A percentile compares a stretch with the other conserved stretches of the same genome.
These are phyloP conservation scores for Magnaporthiopsis poae DNA, from an alignment of 2,329 filamentous ascomycete species.

Conservation along the genomic window DNA sequence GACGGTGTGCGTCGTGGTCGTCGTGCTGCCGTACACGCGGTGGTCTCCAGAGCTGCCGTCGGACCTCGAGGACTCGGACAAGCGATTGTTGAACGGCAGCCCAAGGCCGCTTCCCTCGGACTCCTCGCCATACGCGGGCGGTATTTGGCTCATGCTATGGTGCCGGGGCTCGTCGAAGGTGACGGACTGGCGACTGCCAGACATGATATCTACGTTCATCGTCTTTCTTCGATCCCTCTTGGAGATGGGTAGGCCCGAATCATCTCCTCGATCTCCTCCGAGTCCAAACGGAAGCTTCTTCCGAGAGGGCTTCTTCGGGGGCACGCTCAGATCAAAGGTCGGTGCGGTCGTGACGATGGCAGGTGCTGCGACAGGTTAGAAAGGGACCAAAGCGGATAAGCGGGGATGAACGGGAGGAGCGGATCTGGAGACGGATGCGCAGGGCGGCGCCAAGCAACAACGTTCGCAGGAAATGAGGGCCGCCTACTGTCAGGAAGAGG, in stretches of 20 bases:
- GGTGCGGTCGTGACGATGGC: slow-evolving; percentile 88
- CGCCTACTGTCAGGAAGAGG: slow-evolving; percentile 16
- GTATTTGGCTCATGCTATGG: slow-evolving; percentile 28
- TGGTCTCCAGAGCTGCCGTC: slow-evolving; percentile 70
- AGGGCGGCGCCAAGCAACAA: not conserved
- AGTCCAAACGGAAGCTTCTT: slow-evolving; percentile 35
- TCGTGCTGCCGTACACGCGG: slow-evolving; percentile 46
- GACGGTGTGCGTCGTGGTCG: slow-evolving; percentile 53
- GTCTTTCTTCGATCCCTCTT: slow-evolving; percentile 34
- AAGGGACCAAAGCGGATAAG: slow-evolving; percentile 15
- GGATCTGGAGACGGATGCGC: not conserved
- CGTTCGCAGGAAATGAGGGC: not conserved
- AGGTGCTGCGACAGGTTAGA: slow-evolving; percentile 37
- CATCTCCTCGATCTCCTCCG: slow-evolving; percentile 1
- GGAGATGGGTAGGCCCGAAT: slow-evolving; percentile 10
- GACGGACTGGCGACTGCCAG: slow-evolving; percentile 35
- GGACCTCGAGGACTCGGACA: slow-evolving; percentile 82
- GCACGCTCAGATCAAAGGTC: slow-evolving; percentile 50
- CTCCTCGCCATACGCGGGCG: slow-evolving; percentile 51
- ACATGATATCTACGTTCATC: slow-evolving; percentile 23
- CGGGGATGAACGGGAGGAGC: not conserved
- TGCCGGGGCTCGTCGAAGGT: slow-evolving; percentile 53
- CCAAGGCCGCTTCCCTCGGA: slow-evolving; percentile 45
- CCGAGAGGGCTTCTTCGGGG: slow-evolving; percentile 44
- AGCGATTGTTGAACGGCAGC: slow-evolving; percentile 47